Percentiles rank a stretch among this genome's conserved stretches.
Conservation (phyloP, 352 stramenopile genomes). For the Blastocystis sp. region DNA sequence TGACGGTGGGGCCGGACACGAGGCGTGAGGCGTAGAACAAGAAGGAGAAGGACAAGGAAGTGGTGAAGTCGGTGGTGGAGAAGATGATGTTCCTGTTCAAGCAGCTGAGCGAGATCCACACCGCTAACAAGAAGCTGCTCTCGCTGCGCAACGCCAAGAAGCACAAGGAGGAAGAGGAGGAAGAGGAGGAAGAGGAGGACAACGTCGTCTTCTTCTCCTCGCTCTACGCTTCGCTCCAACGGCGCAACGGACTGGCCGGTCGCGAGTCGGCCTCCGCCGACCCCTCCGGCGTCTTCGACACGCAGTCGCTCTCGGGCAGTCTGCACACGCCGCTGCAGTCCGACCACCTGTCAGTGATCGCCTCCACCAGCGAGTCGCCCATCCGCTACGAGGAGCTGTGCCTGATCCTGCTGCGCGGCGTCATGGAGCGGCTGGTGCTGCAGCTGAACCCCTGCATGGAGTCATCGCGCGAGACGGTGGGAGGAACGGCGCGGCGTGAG, state of each 20-base stretch:
- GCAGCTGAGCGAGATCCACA: slow-evolving; percentile 12
- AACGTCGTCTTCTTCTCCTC: slow-evolving; percentile 15
- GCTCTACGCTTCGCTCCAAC: background rate
- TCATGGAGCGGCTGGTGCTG: slow-evolving; percentile 26
- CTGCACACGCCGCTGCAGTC: background rate
- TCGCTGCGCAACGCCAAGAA: background rate
- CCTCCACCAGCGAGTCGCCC: background rate
- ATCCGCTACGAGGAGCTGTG: slow-evolving; percentile 35
- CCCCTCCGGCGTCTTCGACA: slow-evolving; percentile 12
- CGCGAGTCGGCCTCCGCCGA: background rate
- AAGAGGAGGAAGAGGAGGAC: background rate
- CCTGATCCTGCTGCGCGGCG: slow-evolving; percentile 40
- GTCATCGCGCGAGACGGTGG: background rate
- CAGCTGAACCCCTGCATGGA: slow-evolving; percentile 47
- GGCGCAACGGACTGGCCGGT: slow-evolving; percentile 4
- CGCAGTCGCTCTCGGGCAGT: background rate
- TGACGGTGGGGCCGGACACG: background rate
- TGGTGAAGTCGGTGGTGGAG: background rate
- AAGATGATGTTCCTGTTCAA: slow-evolving; percentile 1
- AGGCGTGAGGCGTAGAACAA: slow-evolving; percentile 6
- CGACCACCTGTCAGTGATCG: slow-evolving; percentile 37
- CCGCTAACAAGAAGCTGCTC: slow-evolving; percentile 5
- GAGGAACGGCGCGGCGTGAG: too few species aligned
- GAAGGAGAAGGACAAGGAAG: background rate
- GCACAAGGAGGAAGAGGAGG: background rate